Evolutionary conservation across 768 basidiomycete species (phyloP), one percentile per base, ranked within the genome.

Genomic region (Suillus cothurnatus): DNA sequence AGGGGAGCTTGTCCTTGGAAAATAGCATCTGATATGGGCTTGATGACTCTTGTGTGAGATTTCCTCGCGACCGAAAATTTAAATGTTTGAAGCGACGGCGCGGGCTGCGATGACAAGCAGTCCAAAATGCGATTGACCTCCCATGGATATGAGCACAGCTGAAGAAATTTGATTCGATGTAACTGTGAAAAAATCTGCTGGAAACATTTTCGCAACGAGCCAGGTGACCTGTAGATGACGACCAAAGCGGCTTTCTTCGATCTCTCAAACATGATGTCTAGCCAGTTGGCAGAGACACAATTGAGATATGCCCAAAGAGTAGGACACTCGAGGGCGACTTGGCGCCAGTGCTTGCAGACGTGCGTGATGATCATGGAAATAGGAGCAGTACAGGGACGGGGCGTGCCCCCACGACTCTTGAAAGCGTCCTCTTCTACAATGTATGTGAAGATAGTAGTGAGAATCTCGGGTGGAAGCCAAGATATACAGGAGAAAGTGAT

Each of bases 291-390:
- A 39, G 73, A 74, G 14, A 67, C 69, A 49, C 81, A 79, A 1
- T 11, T 11, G 52, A 90, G 76, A 31, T 62, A 73, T 17, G 84
- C 84, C 89, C 89, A 91, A 21, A 90, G 79, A 11, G 78, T 75
- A 1, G 86, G 84, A 0, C 83, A 84, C 39, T 81, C 81, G 34
- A 89, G 63, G 4, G 87, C 83, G 2, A 81, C 67, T 45, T 75
- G 76, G 60, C 88, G 85, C 88, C 88, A 90, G 64, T 81, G 84
- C 31, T 69, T 76, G 73, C 88, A 89, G 17, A 89, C 83, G 67
- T 88, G 88, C 14, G 87, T 87, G 19, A 83, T 85, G 67, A 86
- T 76, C 38, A 87, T 74, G 67, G 69, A 74, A 19, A 43, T n/a
- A 50, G 74, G 74, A 58, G 65, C 21, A 26, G 7, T 9, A 26